Conservation (phyloP, 768 basidiomycete species). For the Gautieria morchelliformis region DNA sequence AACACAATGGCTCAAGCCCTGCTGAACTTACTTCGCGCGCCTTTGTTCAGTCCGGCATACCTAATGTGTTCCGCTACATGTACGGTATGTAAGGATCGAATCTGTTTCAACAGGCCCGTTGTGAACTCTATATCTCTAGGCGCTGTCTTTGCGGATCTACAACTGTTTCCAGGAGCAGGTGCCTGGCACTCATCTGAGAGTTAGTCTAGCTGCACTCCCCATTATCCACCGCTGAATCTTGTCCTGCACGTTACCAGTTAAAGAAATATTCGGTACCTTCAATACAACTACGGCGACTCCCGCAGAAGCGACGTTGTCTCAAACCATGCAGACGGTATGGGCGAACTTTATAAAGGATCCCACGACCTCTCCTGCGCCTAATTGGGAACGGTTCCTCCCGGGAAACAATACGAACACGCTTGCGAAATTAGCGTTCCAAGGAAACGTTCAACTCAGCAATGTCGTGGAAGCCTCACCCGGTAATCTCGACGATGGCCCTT, state of each 20-base stretch:
- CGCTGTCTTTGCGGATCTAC: slow-evolving; percentile 15
- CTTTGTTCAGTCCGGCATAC: slow-evolving; percentile 10
- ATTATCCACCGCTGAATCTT: background rate
- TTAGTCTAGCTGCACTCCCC: background rate
- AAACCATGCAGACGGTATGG: slow-evolving; percentile 14
- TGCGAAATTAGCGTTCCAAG: slow-evolving; percentile 14
- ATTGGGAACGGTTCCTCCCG: slow-evolving; percentile 14
- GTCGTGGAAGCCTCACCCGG: slow-evolving; percentile 10
- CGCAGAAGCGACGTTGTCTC: slow-evolving; percentile 15
- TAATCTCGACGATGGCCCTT: slow-evolving; percentile 2
- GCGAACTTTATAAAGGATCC: slow-evolving; percentile 17
- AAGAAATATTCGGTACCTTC: slow-evolving; percentile 20
- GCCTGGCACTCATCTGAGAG: slow-evolving; percentile 17
- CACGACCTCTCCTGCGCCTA: slow-evolving; percentile 10
- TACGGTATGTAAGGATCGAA: slow-evolving; percentile 10
- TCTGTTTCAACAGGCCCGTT: background rate
- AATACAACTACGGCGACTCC: slow-evolving; percentile 16
- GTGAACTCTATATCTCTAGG: background rate
- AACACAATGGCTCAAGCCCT: slow-evolving; percentile 4
- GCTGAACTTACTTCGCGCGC: slow-evolving; percentile 11
- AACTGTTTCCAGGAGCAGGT: slow-evolving; percentile 15
- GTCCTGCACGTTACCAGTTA: slow-evolving; percentile 6
- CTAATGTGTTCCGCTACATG: slow-evolving; percentile 13
- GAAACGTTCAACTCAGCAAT: slow-evolving; percentile 13
- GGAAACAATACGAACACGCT: slow-evolving; percentile 10